Conservation (phyloP, 2,329 filamentous ascomycete genomes). For the Madurella mycetomatis region DNA sequence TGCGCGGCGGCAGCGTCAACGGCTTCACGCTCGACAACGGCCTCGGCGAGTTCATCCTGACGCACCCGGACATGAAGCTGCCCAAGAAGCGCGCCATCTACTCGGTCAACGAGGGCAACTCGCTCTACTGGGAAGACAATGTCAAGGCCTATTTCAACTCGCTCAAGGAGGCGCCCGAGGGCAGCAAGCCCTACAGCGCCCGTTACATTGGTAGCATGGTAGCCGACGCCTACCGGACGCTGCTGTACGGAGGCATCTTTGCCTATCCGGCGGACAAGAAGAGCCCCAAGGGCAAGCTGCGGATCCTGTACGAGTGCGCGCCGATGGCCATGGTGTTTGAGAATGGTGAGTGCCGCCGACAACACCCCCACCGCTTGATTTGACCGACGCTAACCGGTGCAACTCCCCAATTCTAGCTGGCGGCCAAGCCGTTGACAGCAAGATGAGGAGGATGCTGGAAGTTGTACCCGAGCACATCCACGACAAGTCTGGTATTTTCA, state of each 20-base stretch:
- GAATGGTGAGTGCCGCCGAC: constrained; percentile 63
- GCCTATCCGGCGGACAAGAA: constrained; percentile 98
- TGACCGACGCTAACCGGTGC: neutral
- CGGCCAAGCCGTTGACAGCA: constrained; percentile 85
- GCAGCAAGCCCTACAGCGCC: constrained; percentile 86
- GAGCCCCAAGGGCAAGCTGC: constrained; percentile 95
- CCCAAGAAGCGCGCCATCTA: constrained; percentile 82
- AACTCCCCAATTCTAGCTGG: constrained; percentile 56
- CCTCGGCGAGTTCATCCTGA: constrained; percentile 97
- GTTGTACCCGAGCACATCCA: constrained; percentile 90
- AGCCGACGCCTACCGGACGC: constrained; percentile 91
- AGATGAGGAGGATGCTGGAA: constrained; percentile 85
- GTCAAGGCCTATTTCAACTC: constrained; percentile 85
- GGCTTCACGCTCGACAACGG: constrained; percentile 97
- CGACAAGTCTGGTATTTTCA: constrained; percentile 90
- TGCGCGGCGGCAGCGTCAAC: constrained; percentile 88
- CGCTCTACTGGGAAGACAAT: constrained; percentile 87
- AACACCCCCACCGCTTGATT: neutral
- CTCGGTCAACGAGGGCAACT: constrained; percentile 98
- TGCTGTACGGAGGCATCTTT: constrained; percentile 95
- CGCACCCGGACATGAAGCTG: constrained; percentile 89
- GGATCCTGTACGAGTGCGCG: constrained; percentile 96
- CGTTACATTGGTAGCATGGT: constrained; percentile 99
- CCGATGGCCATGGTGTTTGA: constrained; percentile 99
- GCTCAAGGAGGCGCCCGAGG: constrained; percentile 69